Base-by-base conservation (phyloP, 371 early-diverging fungal species). In the Rhizoclosmatium hyalinum region DNA sequence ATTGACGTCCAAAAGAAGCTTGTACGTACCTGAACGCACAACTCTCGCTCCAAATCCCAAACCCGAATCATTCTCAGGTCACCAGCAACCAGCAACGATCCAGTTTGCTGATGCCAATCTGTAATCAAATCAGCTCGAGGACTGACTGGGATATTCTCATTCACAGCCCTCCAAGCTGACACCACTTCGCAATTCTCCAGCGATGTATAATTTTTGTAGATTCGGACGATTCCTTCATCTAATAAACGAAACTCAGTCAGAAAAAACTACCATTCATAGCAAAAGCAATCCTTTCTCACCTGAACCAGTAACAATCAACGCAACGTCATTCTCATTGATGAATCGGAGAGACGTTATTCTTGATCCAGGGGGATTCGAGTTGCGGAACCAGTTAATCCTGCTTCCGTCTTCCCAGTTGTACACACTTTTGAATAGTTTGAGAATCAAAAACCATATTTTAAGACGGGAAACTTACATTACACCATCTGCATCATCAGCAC, bases 281-380 rank as follows among this genome's bases (percentile, higher is more conserved):
- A 3, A 77, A 10, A 65, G 0, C 58, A 8, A n/a, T 39, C 10
- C 10, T 6, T 39, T 53, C 19, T 56, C 85, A 91, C 92, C 91
- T 75, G 94, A 91, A 12, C 91, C 97, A 3, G 91, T 92, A 60
- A 94, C 77, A 64, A 97, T 83, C 80, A 95, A 79, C 8, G 94
- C 91, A 42, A 90, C 85, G 74, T 95, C 95, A 56, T 94, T 92
- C 79, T 97, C 96, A 79, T 98, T 97, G 24, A 97, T 89, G 72
- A 96, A 91, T 61, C 92, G 90, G 78, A 97, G 73, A 65, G 90
- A 90, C 0, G 94, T 90, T 56, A 96, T 90, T 3, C 86, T 82
- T 76, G 91, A 92, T 32, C 90, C 87, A 19, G 79, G 45, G 45
- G 92, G 92, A 68, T 93, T 92, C 32, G 84, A 81, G 73, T 92